Percentiles rank a stretch among this genome's conserved stretches.
phyloP scores from a whole-genome alignment of 2,329 filamentous ascomycete species.

The Zopfia rhizophila region DNA sequence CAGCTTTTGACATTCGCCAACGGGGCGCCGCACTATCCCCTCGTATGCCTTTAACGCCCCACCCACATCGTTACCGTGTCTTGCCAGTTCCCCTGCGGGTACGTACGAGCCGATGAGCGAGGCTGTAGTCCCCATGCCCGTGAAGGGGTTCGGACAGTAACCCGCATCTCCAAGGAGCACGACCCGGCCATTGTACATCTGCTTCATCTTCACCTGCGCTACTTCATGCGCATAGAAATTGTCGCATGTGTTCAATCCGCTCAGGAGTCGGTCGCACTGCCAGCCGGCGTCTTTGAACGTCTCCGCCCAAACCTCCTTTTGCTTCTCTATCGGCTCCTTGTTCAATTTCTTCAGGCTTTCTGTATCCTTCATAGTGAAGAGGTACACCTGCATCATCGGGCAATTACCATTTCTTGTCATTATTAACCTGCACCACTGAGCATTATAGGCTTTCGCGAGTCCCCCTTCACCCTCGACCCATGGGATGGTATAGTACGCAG shows the following conservation, averaged over 20 bases:
- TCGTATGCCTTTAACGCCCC: slow-evolving; percentile 36
- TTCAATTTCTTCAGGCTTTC: slow-evolving; percentile 38
- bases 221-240: slow-evolving; percentile 62
- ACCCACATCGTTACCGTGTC: slow-evolving; percentile 20
- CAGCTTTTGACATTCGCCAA: slow-evolving; percentile 33
- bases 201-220: slow-evolving; percentile 56
- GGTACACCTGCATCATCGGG: slow-evolving; percentile 51
- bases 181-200: slow-evolving; percentile 60
- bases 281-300: slow-evolving; percentile 58
- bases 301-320: slow-evolving; percentile 54
- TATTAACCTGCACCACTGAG: slow-evolving; percentile 50
- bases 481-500: slow-evolving; percentile 53
- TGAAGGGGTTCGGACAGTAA: slow-evolving; percentile 60
- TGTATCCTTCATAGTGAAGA: slow-evolving; percentile 40
- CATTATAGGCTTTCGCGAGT: slow-evolving; percentile 51
- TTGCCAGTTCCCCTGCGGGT: slow-evolving; percentile 29
- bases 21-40: slow-evolving; percentile 23
- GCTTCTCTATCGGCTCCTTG: slow-evolving; percentile 29
- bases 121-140: slow-evolving; percentile 64
- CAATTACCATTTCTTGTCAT: slow-evolving; percentile 55
- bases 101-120: slow-evolving; percentile 52
- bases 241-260: slow-evolving; percentile 50
- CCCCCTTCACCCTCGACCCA: slow-evolving; percentile 43
- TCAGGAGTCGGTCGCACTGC: slow-evolving; percentile 56
- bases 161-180: slow-evolving; percentile 66